phyloP scores from a whole-genome alignment of 2,329 filamentous ascomycete species.

The Cladosporium velox region DNA sequence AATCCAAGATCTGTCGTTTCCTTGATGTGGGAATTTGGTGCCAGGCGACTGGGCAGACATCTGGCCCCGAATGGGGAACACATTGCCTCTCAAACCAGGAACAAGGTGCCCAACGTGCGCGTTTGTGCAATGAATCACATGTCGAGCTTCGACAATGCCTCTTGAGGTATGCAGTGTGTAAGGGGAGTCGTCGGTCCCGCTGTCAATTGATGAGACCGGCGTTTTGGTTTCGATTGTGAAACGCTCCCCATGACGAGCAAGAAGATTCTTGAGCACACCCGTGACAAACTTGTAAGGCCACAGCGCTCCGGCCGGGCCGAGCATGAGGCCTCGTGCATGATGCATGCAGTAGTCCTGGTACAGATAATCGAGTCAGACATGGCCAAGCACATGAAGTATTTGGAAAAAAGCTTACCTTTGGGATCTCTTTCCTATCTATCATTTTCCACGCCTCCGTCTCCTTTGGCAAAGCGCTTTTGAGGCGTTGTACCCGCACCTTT shows the following conservation, averaged over 20 bases:
- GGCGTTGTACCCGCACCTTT: neutral
- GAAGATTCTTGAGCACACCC: conserved; percentile 2
- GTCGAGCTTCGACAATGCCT: conserved; percentile 14
- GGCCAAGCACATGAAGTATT: neutral
- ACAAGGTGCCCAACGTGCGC: conserved; percentile 26
- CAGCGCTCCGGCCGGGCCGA: conserved; percentile 15
- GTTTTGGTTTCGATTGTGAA: conserved; percentile 24
- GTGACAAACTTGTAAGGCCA: conserved; percentile 28
- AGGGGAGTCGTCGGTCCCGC: neutral
- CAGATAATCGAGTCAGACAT: neutral
- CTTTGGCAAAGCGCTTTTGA: neutral
- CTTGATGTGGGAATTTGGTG: conserved; percentile 14
- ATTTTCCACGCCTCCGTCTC: neutral
- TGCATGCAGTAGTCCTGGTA: neutral
- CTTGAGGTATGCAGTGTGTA: neutral
- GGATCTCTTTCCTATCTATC: neutral
- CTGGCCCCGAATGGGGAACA: conserved; percentile 27
- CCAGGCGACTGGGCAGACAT: conserved; percentile 24
- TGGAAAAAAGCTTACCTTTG: neutral
- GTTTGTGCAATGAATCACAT: conserved; percentile 25
- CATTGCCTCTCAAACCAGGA: conserved; percentile 21
- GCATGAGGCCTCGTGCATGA: neutral
- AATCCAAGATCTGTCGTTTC: conserved; percentile 21
- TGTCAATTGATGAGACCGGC: conserved; percentile 12
- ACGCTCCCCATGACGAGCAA: conserved; percentile 14